Evolutionary conservation across 805 yeast species (phyloP).

Genomic region (Allodekkera sacchari): DNA sequence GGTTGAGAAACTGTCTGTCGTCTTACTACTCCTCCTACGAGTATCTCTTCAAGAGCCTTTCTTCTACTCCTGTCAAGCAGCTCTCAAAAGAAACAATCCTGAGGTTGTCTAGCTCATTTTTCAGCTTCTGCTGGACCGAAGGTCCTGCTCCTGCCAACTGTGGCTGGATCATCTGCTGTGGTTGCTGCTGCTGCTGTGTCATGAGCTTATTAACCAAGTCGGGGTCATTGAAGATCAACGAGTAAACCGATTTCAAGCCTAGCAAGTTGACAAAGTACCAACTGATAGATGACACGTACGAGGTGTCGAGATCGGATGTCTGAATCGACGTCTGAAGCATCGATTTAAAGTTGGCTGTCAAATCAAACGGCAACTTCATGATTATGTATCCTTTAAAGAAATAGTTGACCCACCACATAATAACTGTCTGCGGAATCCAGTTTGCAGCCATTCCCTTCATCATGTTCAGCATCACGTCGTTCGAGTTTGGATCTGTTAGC

Average conservation of each 20-base stretch:
- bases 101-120: conserved; percentile 64
- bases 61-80: conserved; percentile 53
- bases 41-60: conserved; percentile 33
- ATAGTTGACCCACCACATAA: conserved; percentile 94
- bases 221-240: conserved; percentile 53
- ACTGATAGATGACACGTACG: conserved; percentile 89
- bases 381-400: conserved; percentile 88
- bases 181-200: conserved; percentile 31
- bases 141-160: conserved; percentile 49
- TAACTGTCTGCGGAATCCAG: conserved; percentile 83
- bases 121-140: conserved; percentile 53
- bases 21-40: background rate
- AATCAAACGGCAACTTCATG: conserved; percentile 84
- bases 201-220: conserved; percentile 37
- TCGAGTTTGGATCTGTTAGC: conserved; percentile 58
- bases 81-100: conserved; percentile 25
- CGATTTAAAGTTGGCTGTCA: conserved; percentile 81
- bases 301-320: conserved; percentile 77
- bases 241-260: conserved; percentile 75
- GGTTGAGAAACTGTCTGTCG: too few species aligned
- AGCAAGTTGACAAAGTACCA: conserved; percentile 90
- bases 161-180: conserved; percentile 17
- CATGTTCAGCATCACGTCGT: conserved; percentile 69
- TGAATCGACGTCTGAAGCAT: conserved; percentile 86
- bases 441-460: conserved; percentile 75